phyloP scores from a whole-genome alignment of 768 basidiomycete genomes.

The Russula olivacea region DNA sequence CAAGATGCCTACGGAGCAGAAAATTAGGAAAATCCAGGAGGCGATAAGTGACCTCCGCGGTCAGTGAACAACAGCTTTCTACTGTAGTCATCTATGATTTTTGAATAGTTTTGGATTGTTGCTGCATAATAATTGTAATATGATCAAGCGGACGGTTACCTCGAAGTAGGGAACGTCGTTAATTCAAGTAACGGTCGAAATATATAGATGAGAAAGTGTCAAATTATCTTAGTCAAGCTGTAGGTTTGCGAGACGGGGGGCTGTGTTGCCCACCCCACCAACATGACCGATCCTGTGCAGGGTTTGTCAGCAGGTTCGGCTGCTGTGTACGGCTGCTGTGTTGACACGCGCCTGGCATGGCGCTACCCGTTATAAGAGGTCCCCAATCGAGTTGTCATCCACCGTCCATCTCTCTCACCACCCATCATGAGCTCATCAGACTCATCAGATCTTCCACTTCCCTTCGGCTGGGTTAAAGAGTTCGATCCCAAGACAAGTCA shows the following conservation, averaged over 20 bases:
- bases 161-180: background rate
- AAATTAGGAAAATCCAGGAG: slow-evolving; percentile 47
- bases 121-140: background rate
- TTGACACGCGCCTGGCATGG: background rate
- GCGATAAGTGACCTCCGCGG: slow-evolving; percentile 38
- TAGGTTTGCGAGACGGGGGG: background rate
- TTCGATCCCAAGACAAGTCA: slow-evolving; percentile 39
- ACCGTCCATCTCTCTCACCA: background rate
- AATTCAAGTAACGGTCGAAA: too few relatives aligned
- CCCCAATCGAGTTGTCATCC: background rate
- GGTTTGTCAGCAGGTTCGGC: background rate
- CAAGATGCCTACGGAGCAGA: slow-evolving; percentile 52
- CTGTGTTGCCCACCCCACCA: background rate
- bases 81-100: background rate
- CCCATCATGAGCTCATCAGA: slow-evolving; percentile 28
- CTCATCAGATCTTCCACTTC: slow-evolving; percentile 38
- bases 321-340: too few relatives aligned
- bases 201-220: background rate
- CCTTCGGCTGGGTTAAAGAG: slow-evolving; percentile 53
- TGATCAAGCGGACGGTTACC: background rate
- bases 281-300: background rate
- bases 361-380: background rate
- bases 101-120: slow-evolving; percentile 2
- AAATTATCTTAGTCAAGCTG: background rate
- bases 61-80: slow-evolving; percentile 13